These are phyloP conservation scores for Podospora anserina DNA, from an alignment of 495 filamentous ascomycete genomes.

Conservation along the genomic window DNA sequence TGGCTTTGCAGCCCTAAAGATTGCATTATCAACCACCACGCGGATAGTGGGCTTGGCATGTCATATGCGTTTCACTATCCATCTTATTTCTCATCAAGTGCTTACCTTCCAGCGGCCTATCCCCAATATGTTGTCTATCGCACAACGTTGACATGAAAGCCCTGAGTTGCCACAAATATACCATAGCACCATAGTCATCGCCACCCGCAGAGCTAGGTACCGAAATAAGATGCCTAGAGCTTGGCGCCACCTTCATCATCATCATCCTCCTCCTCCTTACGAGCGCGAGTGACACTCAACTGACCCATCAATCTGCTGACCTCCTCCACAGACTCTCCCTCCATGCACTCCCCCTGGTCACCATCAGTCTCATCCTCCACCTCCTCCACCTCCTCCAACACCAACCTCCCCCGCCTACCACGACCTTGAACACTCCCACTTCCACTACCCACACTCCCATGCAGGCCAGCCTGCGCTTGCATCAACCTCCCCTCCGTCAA, in stretches of 20 bases:
- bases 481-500: not conserved
- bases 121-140: no score
- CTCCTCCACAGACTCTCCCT: not conserved
- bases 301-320: not conserved
- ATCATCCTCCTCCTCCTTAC: not conserved
- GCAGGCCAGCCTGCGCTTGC: not conserved
- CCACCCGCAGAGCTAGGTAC: not conserved
- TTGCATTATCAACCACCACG: no score
- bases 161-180: not conserved
- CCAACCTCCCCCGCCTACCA: not conserved
- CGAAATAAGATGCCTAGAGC: not conserved
- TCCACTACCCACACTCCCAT: not conserved
- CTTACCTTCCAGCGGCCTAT: no score
- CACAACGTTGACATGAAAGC: no score
- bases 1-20: no score
- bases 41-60: no score
- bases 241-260: not conserved
- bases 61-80: no score
- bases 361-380: not conserved
- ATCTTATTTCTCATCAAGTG: no score
- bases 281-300: not conserved
- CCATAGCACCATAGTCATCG: not conserved
- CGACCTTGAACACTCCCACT: not conserved
- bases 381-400: not conserved
- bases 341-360: not conserved